Base-by-base conservation (phyloP, 2,329 filamentous ascomycete genomes). In the Alternaria infectoria region DNA sequence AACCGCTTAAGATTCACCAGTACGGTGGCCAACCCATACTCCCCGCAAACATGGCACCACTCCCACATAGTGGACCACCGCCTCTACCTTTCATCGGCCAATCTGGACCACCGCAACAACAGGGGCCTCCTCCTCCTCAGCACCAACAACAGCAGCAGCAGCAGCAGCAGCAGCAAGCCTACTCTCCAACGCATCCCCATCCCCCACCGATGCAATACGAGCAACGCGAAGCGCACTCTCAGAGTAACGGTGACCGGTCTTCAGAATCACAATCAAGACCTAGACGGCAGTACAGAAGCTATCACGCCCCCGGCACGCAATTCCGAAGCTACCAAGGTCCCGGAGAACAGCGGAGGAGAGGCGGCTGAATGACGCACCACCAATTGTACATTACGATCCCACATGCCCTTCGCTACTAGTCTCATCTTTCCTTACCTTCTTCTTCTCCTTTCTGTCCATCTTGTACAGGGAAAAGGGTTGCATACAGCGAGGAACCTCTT, bases 11-110 rank as follows among this genome's bases (percentile, higher is more conserved):
- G 54, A 77, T 78, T 12, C 77, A 76, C 8, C 79, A 81, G 59
- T 81, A 80, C 54, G 79, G 79, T 2, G 79, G 79, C 13, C 77
- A 79, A 54, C 79, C 78, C 5, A 81, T 81, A 50, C 71, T 81
- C 4, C 79, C 79, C 4, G 79, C 79, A 2, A 79, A 69, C 51
- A 76, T 78, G 69, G 77, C 75, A 8, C 77, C 73, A n/a, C 74
- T 71, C 5, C 71, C 69, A 19, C 70, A 51, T 28, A 52, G 21
- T 3, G 59, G 47, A 26, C 59, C 47, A 52, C 59, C 59, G 10
- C 55, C 59, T 32, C 26, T 45, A 13, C 45, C 36, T 25, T 61
- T 32, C 47, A 57, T 59, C 28, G 45, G 47, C 32, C 59, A 57
- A 21, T 26, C 47, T 7, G 52, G 52, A 40, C 32, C 52, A 40